Evolutionary conservation across 2,329 filamentous ascomycete species (phyloP).

Genomic region (Magnaporthiopsis rhizophila): DNA sequence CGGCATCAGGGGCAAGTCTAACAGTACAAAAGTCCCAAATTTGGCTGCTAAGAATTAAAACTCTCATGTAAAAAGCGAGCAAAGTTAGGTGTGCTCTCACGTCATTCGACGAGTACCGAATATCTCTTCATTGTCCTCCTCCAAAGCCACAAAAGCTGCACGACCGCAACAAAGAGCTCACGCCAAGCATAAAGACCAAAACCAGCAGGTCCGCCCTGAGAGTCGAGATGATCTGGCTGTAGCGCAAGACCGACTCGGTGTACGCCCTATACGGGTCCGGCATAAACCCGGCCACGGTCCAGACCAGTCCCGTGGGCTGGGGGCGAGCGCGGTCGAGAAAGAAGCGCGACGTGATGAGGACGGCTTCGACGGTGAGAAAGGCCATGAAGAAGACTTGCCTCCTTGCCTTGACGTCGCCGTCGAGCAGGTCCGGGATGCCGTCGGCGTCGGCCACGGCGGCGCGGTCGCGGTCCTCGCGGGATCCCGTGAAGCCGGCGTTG

Average conservation of each 20-base stretch:
- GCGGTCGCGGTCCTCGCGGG: conserved; percentile 46
- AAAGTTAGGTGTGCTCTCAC: neutral
- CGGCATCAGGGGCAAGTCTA: too few species aligned
- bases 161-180: conserved; percentile 36
- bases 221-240: conserved; percentile 63
- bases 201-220: conserved; percentile 67
- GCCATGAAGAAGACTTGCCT: conserved; percentile 58
- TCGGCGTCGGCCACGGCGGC: conserved; percentile 13
- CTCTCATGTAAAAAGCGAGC: neutral
- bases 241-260: conserved; percentile 52
- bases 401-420: conserved; percentile 27
- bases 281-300: conserved; percentile 55
- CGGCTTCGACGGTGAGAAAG: conserved; percentile 70
- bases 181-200: conserved; percentile 67
- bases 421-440: conserved; percentile 14
- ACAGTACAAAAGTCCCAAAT: too few species aligned
- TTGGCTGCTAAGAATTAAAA: too few species aligned
- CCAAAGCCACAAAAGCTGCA: conserved; percentile 3
- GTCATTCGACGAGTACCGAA: neutral
- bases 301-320: conserved; percentile 54
- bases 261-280: conserved; percentile 57
- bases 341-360: conserved; percentile 63
- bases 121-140: neutral
- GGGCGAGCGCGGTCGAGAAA: conserved; percentile 51
- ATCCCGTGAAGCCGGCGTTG: conserved; percentile 34